phyloP scores from a whole-genome alignment of 306 rosid species.

The Acacia confusa region DNA sequence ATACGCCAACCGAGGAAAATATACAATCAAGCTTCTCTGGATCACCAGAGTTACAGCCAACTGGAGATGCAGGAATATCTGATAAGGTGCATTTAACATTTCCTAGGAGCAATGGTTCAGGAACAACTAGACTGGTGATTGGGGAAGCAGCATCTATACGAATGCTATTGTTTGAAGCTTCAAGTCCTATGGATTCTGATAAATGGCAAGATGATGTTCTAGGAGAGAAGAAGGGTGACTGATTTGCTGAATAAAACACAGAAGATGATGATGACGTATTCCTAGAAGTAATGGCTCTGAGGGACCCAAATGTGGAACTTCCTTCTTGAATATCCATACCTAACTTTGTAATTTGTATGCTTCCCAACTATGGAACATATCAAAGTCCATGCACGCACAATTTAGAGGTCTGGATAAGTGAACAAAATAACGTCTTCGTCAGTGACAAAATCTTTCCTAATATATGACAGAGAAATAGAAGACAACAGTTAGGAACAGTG shows the following conservation, averaged over 20 bases:
- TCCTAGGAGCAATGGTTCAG: constrained; percentile 49
- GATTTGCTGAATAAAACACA: constrained; percentile 77
- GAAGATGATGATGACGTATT: constrained; percentile 83
- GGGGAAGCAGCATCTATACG: constrained; percentile 48
- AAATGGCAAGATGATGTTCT: constrained; percentile 68
- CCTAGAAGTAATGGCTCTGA: constrained; percentile 61
- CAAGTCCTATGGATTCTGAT: constrained; percentile 58
- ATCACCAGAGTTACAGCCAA: constrained; percentile 49
- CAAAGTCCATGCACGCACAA: constrained; percentile 41
- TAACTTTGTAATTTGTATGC: constrained; percentile 34
- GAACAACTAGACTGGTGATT: constrained; percentile 52
- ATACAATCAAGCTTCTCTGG: constrained; percentile 54
- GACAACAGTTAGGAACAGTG: background rate
- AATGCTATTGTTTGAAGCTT: constrained; percentile 52
- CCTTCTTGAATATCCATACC: constrained; percentile 80
- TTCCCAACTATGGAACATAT: constrained; percentile 37
- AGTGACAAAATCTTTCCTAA: constrained; percentile 25
- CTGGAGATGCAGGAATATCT: constrained; percentile 51
- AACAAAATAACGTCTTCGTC: constrained; percentile 18
- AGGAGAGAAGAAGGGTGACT: constrained; percentile 93
- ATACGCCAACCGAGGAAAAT: constrained; percentile 64
- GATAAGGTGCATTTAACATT: constrained; percentile 46
- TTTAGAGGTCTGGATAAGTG: constrained; percentile 39
- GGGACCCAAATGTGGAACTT: constrained; percentile 57
- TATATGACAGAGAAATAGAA: constrained; percentile 10